Conservation (phyloP, 2,329 filamentous ascomycete genomes). For the Pseudodiploospora longispora region DNA sequence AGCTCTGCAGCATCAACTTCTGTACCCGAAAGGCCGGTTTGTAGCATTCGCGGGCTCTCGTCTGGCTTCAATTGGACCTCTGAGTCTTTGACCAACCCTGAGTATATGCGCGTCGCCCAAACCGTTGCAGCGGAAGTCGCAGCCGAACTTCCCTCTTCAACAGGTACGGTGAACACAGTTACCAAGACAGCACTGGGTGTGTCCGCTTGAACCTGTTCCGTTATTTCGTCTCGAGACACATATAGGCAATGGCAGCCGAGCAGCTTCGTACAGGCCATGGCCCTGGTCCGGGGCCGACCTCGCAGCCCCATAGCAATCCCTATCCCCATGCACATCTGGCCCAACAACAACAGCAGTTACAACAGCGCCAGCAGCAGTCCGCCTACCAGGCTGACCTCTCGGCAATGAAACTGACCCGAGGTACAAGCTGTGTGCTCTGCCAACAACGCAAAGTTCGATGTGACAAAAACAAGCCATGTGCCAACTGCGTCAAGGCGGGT, state of each 20-base stretch:
- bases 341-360: slow-evolving; percentile 13
- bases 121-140: too few relatives aligned
- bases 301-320: slow-evolving; percentile 6
- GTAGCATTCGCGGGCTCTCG: too few relatives aligned
- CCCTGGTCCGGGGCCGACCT: slow-evolving; percentile 9
- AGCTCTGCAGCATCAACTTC: too few relatives aligned
- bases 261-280: background rate
- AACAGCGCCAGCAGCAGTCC: slow-evolving; percentile 12
- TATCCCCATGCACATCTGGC: background rate
- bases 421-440: slow-evolving; percentile 61
- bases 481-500: slow-evolving; percentile 56
- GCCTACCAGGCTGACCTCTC: slow-evolving; percentile 29
- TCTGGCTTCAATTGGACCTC: too few relatives aligned
- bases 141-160: too few relatives aligned
- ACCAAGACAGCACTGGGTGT: too few relatives aligned
- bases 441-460: slow-evolving; percentile 71
- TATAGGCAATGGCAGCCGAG: slow-evolving; percentile 3
- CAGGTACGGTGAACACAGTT: too few relatives aligned
- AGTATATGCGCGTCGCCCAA: too few relatives aligned
- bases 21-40: too few relatives aligned
- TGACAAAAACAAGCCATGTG: slow-evolving; percentile 64
- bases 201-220: too few relatives aligned
- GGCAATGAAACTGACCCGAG: slow-evolving; percentile 47
- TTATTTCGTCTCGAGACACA: too few relatives aligned
- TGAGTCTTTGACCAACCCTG: too few relatives aligned